These are phyloP conservation scores for Pichia paraexigua DNA, from an alignment of 805 yeast genomes.

Conservation along the genomic window DNA sequence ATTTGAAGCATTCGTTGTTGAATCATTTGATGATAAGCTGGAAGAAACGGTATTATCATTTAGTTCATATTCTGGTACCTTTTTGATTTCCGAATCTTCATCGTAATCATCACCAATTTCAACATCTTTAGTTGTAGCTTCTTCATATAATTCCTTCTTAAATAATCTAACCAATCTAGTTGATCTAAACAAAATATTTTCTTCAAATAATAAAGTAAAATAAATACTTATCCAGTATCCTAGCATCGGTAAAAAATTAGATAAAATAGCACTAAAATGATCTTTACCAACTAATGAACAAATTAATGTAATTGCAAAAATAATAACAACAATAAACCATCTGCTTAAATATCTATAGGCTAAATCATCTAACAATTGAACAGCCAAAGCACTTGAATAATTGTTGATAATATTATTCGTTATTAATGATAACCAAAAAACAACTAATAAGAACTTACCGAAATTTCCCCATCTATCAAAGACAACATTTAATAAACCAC, in stretches of 20 bases:
- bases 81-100: neutral
- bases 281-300: constrained; percentile 71
- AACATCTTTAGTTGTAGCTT: neutral
- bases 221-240: constrained; percentile 89
- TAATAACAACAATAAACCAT: constrained; percentile 63
- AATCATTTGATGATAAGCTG: neutral
- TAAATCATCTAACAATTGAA: constrained; percentile 50
- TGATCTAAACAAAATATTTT: constrained; percentile 61
- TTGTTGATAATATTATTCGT: constrained; percentile 78
- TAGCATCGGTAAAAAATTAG: constrained; percentile 83
- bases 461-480: constrained; percentile 67
- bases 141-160: constrained; percentile 32
- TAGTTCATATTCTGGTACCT: neutral
- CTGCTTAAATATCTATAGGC: constrained; percentile 60
- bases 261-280: constrained; percentile 62
- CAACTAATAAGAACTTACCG: constrained; percentile 66
- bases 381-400: constrained; percentile 74
- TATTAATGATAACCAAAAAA: constrained; percentile 65
- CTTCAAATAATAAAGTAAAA: constrained; percentile 61
- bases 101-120: neutral
- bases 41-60: neutral
- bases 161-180: constrained; percentile 34
- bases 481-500: constrained; percentile 62
- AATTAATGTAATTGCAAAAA: constrained; percentile 56
- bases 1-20: neutral